Conservation (phyloP, 2,329 filamentous ascomycete species). For the Phoma sp. region DNA sequence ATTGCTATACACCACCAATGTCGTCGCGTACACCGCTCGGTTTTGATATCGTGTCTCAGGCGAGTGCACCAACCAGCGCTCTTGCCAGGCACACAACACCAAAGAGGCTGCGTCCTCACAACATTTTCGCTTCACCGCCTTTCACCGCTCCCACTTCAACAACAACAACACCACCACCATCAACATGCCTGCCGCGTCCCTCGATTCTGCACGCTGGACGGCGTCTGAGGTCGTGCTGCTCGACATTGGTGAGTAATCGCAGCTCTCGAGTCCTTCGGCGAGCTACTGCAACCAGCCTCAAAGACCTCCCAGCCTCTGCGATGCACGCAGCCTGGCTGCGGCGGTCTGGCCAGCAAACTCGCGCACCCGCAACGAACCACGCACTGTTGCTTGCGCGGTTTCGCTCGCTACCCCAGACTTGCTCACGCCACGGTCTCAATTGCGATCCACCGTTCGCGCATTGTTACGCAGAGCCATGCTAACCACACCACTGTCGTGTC, state of each 20-base stretch:
- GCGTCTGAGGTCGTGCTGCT: conserved; percentile 59
- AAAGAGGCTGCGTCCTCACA: conserved; percentile 21
- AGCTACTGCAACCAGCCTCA: conserved; percentile 29
- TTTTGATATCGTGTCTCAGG: conserved; percentile 29
- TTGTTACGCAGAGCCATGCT: conserved; percentile 32
- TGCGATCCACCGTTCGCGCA: conserved; percentile 20
- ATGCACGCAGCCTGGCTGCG: conserved; percentile 22
- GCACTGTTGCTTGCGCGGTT: conserved; percentile 18
- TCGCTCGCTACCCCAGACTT: conserved; percentile 35
- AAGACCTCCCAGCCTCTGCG: conserved; percentile 15
- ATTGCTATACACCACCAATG: conserved; percentile 28
- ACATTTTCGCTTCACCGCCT: conserved; percentile 43
- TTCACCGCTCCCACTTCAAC: conserved; percentile 32
- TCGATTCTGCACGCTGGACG: conserved; percentile 40
- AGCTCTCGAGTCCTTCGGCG: conserved; percentile 22
- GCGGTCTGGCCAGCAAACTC: conserved; percentile 28
- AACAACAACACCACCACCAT: conserved; percentile 26
- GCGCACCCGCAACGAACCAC: conserved; percentile 23
- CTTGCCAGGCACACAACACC: conserved; percentile 31
- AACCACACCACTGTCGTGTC: conserved; percentile 29
- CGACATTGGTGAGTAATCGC: conserved; percentile 62
- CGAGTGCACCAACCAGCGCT: conserved; percentile 38
- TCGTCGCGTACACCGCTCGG: conserved; percentile 35
- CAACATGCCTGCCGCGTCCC: conserved; percentile 36
- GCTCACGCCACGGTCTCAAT: conserved; percentile 35